These are phyloP conservation scores for Salpingoeca rosetta DNA, from an alignment of 78 protist genomes.

Conservation along the genomic window DNA sequence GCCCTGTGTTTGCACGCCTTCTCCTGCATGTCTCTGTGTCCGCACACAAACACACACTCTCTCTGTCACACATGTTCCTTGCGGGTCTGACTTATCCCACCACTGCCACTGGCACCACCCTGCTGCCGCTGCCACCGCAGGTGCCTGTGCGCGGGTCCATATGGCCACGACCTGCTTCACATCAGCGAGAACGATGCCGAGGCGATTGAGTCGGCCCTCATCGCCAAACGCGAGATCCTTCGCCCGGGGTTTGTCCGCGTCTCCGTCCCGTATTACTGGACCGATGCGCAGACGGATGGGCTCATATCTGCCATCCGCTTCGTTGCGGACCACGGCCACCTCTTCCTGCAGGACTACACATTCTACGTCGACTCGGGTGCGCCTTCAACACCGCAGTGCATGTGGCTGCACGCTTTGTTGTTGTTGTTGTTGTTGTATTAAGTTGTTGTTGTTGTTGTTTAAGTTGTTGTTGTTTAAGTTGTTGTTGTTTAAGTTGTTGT, in stretches of 20 bases:
- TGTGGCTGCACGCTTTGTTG: too few species aligned
- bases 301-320: conserved; percentile 45
- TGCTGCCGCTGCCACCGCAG: too few species aligned
- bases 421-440: too few species aligned
- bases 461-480: too few species aligned
- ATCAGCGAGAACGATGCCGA: conserved; percentile 12
- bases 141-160: conserved; percentile 91
- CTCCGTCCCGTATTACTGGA: conserved; percentile 9
- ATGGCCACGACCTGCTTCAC: conserved; percentile 59
- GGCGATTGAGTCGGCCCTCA: neutral
- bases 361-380: conserved; percentile 42
- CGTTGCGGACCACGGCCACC: conserved; percentile 55
- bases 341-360: conserved; percentile 56
- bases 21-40: too few species aligned
- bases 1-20: neutral
- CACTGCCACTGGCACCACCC: too few species aligned
- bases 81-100: too few species aligned
- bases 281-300: conserved; percentile 17
- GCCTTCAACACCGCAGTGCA: too few species aligned
- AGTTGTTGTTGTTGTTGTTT: too few species aligned
- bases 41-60: too few species aligned
- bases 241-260: conserved; percentile 47
- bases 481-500: too few species aligned
- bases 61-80: too few species aligned
- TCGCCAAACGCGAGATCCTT: conserved; percentile 10